Percentiles rank a stretch among this genome's conserved stretches.
These are phyloP conservation scores for Naganishia randhawae DNA, from an alignment of 768 basidiomycete species.

Conservation along the genomic window DNA sequence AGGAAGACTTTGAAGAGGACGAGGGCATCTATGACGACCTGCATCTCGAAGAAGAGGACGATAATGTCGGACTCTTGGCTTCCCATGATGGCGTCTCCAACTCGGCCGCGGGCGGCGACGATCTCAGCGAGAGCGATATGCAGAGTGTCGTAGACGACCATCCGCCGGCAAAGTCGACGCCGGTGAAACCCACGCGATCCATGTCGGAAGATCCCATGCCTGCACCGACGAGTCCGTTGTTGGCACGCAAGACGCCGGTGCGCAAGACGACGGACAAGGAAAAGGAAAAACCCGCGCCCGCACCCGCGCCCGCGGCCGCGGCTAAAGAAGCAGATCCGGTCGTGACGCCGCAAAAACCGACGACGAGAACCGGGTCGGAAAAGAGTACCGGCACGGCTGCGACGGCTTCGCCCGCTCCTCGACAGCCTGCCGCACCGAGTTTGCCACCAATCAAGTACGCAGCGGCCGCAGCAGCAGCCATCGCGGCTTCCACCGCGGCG, in stretches of 20 bases:
- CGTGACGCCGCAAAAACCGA: conserved; percentile 11
- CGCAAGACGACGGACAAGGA: conserved; percentile 43
- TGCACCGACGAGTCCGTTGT: conserved; percentile 43
- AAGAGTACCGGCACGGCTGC: conserved; percentile 22
- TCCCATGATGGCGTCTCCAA: conserved; percentile 6
- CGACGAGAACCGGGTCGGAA: conserved; percentile 27
- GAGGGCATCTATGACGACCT: conserved; percentile 97
- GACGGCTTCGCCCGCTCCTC: conserved; percentile 22
- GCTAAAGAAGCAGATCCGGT: neutral
- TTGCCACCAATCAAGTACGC: conserved; percentile 84
- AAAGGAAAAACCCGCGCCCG: neutral
- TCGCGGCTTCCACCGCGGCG: conserved; percentile 41
- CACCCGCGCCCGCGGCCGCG: too few species aligned
- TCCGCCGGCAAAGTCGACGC: conserved; percentile 8
- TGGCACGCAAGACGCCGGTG: conserved; percentile 43
- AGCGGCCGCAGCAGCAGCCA: conserved; percentile 75
- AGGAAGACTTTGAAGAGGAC: conserved; percentile 95
- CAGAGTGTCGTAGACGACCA: conserved; percentile 18
- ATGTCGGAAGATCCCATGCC: conserved; percentile 18
- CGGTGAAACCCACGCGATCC: conserved; percentile 2
- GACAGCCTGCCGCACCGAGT: conserved; percentile 34
- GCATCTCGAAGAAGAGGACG: conserved; percentile 93
- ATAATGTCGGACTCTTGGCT: conserved; percentile 55
- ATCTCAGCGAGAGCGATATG: conserved; percentile 17
- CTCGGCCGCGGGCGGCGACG: conserved; percentile 18